Evolutionary conservation across 371 early-diverging fungal species (phyloP), one percentile per base, ranked within the genome.

Genomic region (Coemansia sp.): DNA sequence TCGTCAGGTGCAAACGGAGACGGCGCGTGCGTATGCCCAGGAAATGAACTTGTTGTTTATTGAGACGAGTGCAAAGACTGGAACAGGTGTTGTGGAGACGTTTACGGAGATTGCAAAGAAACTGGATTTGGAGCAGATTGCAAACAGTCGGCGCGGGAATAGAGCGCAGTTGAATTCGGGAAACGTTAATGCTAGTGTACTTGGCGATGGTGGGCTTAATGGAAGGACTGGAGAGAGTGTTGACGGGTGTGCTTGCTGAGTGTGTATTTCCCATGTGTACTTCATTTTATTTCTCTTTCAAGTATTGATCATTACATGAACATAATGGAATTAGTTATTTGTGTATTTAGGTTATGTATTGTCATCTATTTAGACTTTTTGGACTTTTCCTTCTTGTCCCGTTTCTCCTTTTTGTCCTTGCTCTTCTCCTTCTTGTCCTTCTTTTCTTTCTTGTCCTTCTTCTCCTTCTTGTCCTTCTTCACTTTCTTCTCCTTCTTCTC

Each of bases 21-120:
- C 92, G 63, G 97, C 95, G 10, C 86, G 90, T 70, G 92, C 92
- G 56, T 97, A 94, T 73, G 95, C 97, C 0, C 85, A 88, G 56
- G 95, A 95, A 76, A 83, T 87, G n/a, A 91, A 92, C 5, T 84
- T 98, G 47, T 76, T 98, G 54, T 97, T 95, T 78, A 85, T 92
- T 54, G 96, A 97, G 79, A 93, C 97, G 13, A 93, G 93, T 0
- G 98, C 98, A 68, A 95, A 97, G 81, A 88, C 92, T 6, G 92
- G 94, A 6, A 84, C 87, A 39, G 92, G 90, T 69, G 95, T 97
- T 16, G 87, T 88, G 59, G 93, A 93, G 69, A 83, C 93, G 16
- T 97, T 98, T 71, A 92, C 88, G 31, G 88, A 90, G 63, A 92
- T 97, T 83, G 94, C 94, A 86, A 85, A 74, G 78, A 81, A 72